A percentile compares a stretch with the other conserved stretches of the same genome.
Conservation (phyloP, 352 stramenopile species). For the Phytophthora agathidicida region DNA sequence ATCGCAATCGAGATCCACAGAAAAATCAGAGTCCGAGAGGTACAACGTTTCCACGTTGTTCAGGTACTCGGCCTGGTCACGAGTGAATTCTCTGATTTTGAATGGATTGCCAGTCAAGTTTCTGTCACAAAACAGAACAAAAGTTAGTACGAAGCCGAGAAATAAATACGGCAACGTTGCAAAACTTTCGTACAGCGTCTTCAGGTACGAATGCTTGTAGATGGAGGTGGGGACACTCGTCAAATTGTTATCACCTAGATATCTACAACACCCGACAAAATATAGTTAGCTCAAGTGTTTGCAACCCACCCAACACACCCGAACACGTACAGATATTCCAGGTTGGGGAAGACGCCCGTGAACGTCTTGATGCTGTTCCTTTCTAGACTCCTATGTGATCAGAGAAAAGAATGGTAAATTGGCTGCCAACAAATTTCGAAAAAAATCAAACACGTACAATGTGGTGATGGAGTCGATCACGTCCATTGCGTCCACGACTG, state of each 20-base stretch:
- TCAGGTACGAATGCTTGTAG: slow-evolving; percentile 52
- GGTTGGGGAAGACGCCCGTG: slow-evolving; percentile 47
- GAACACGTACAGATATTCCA: slow-evolving; percentile 48
- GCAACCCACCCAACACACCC: neutral
- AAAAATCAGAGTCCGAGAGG: slow-evolving; percentile 36
- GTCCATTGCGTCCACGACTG: neutral
- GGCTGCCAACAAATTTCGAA: too few species aligned
- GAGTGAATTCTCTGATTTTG: slow-evolving; percentile 39
- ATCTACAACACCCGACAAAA: too few species aligned
- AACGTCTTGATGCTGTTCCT: slow-evolving; percentile 60
- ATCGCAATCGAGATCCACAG: slow-evolving; percentile 29
- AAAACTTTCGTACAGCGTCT: slow-evolving; percentile 45
- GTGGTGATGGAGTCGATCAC: slow-evolving; percentile 11
- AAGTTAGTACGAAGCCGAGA: neutral
- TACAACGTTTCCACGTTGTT: slow-evolving; percentile 35
- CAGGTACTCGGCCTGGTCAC: slow-evolving; percentile 31
- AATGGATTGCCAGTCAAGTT: slow-evolving; percentile 48
- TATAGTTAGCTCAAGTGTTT: too few species aligned
- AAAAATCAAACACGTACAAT: too few species aligned
- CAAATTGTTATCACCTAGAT: slow-evolving; percentile 56
- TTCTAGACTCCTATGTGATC: slow-evolving; percentile 39
- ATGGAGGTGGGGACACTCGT: slow-evolving; percentile 48
- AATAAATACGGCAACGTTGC: neutral
- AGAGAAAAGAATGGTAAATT: slow-evolving; percentile 1
- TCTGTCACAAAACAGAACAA: slow-evolving; percentile 11